Evolutionary conservation across 2,329 filamentous ascomycete genomes (phyloP).

Genomic region (Paecilomyces variotii): DNA sequence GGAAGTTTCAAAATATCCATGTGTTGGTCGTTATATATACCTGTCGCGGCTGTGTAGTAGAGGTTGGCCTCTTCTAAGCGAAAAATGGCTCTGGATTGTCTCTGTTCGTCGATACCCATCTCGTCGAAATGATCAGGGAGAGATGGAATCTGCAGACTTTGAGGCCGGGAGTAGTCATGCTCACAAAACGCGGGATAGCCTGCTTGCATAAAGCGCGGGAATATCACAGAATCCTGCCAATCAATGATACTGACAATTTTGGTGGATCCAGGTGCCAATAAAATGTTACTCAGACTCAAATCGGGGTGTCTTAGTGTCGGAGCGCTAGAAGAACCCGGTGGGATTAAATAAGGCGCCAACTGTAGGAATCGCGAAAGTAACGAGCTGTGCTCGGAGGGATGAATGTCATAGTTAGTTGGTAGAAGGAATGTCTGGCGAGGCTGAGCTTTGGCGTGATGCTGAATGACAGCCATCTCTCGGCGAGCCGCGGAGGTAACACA

Average conservation of each 20-base stretch:
- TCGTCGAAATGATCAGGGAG: slow-evolving; percentile 17
- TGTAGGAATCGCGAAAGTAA: slow-evolving; percentile 17
- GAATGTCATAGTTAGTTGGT: slow-evolving; percentile 15
- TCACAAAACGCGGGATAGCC: slow-evolving; percentile 6
- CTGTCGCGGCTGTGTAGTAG: slow-evolving; percentile 7
- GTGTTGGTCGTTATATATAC: not conserved
- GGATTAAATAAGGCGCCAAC: slow-evolving; percentile 14
- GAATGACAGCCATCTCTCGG: slow-evolving; percentile 15
- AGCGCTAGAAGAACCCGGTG: slow-evolving; percentile 4
- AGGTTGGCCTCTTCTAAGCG: no score
- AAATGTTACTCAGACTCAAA: slow-evolving; percentile 19
- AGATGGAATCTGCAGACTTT: slow-evolving; percentile 16
- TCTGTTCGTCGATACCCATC: slow-evolving; percentile 14
- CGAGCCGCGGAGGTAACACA: slow-evolving; percentile 17
- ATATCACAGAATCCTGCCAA: slow-evolving; percentile 19
- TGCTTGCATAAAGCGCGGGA: slow-evolving; percentile 17
- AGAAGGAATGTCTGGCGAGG: slow-evolving; percentile 19
- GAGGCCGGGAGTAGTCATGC: slow-evolving; percentile 14
- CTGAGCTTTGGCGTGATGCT: slow-evolving; percentile 15
- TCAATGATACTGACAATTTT: slow-evolving; percentile 20
- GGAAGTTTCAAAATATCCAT: no score
- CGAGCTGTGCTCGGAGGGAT: slow-evolving; percentile 14
- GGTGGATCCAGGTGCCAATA: slow-evolving; percentile 15
- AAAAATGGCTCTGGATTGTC: slow-evolving; percentile 6
- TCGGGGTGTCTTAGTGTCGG: slow-evolving; percentile 20